phyloP scores from a whole-genome alignment of 2,329 filamentous ascomycete species.

The Nigrospora osmanthi region DNA sequence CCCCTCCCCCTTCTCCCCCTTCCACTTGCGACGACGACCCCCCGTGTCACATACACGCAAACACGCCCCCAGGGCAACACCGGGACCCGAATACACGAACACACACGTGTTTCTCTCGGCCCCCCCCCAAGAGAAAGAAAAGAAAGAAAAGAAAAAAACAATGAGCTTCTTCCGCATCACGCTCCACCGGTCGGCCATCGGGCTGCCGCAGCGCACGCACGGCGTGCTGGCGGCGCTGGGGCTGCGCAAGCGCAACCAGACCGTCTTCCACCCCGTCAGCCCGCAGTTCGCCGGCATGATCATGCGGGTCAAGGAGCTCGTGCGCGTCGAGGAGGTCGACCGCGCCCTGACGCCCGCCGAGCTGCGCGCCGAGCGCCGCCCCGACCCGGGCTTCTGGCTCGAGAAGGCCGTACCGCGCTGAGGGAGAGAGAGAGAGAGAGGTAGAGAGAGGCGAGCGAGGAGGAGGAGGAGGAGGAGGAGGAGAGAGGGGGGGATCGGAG shows the following conservation, averaged over 20 bases:
- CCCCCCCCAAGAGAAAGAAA: not conserved
- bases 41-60: too few species aligned
- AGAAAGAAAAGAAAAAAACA: slow-evolving; percentile 4
- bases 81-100: not conserved
- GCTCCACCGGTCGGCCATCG: slow-evolving; percentile 82
- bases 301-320: slow-evolving; percentile 88
- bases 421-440: slow-evolving; percentile 2
- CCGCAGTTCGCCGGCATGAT: slow-evolving; percentile 82
- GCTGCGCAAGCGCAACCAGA: slow-evolving; percentile 74
- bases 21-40: too few species aligned
- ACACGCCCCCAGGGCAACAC: not conserved
- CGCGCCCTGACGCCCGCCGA: slow-evolving; percentile 54
- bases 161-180: slow-evolving; percentile 90
- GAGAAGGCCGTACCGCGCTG: slow-evolving; percentile 45
- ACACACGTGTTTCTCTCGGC: not conserved
- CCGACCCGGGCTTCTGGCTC: slow-evolving; percentile 73
- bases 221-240: slow-evolving; percentile 81
- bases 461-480: not conserved
- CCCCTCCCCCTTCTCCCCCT: too few species aligned
- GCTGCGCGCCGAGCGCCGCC: slow-evolving; percentile 63
- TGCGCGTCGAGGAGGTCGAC: slow-evolving; percentile 73
- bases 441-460: not conserved
- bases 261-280: slow-evolving; percentile 81
- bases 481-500: too few species aligned
- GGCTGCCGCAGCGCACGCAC: slow-evolving; percentile 70